Evolutionary conservation across 192 early-diverging fungal genomes (phyloP).

Genomic region (Backusella macrospora): DNA sequence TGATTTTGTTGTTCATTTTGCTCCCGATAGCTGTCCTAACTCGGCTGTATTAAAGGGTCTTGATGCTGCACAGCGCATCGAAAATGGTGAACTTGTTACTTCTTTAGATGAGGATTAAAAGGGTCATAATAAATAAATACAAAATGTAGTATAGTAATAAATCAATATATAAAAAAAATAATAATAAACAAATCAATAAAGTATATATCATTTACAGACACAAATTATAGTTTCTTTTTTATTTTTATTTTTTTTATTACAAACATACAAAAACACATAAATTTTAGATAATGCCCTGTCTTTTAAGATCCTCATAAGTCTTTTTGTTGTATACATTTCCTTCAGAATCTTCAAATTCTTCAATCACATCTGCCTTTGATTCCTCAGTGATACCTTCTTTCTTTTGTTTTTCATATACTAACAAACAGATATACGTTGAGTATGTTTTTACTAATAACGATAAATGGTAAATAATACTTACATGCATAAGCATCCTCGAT

Average conservation of each 20-base stretch:
- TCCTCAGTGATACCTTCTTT: constrained; percentile 61
- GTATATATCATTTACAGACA: no score
- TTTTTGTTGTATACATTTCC: constrained; percentile 90
- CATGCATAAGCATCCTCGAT: constrained; percentile 91
- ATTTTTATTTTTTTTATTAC: no score
- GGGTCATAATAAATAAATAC: neutral
- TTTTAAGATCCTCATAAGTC: constrained; percentile 82
- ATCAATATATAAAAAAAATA: no score
- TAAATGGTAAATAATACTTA: constrained; percentile 46
- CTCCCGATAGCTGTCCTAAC: constrained; percentile 56
- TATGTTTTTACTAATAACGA: neutral
- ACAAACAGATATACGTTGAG: neutral
- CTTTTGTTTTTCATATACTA: constrained; percentile 89
- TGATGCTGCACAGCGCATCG: constrained; percentile 42
- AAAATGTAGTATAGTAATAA: constrained; percentile 6
- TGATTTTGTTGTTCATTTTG: constrained; percentile 65
- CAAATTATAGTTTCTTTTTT: no score
- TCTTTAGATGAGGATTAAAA: constrained; percentile 8
- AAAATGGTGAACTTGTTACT: constrained; percentile 23
- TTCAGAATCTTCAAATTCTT: constrained; percentile 86
- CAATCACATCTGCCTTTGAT: constrained; percentile 79
- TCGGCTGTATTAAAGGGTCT: constrained; percentile 47
- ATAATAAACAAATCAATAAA: no score
- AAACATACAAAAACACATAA: no score
- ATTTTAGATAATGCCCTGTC: constrained; percentile 75